phyloP scores from a whole-genome alignment of 257 asterid genomes.

The Forsythia suspensa region DNA sequence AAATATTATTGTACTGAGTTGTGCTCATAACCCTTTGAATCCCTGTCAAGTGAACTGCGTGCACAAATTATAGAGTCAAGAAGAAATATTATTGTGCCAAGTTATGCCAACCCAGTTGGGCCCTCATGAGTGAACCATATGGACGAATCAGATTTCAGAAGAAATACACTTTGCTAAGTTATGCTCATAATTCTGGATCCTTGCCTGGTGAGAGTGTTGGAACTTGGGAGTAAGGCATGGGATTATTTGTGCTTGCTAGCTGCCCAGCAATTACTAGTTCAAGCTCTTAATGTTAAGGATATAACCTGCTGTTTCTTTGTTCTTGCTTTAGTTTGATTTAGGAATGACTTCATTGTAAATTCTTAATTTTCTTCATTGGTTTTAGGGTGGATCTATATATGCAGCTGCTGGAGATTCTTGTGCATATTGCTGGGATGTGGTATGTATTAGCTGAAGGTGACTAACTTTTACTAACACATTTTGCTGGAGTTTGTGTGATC shows the following conservation, averaged over 20 bases:
- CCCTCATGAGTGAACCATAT: neutral
- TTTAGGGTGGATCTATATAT: constrained; percentile 78
- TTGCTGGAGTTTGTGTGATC: neutral
- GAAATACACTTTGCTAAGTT: neutral
- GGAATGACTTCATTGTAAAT: neutral
- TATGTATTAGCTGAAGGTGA: constrained; percentile 44
- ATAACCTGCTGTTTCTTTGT: neutral
- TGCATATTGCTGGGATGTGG: constrained; percentile 99
- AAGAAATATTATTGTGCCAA: neutral
- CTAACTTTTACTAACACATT: neutral
- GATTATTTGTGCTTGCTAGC: constrained; percentile 13
- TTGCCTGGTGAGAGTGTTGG: constrained; percentile 7
- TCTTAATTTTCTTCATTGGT: constrained; percentile 11
- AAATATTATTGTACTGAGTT: neutral
- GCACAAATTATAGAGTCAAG: neutral
- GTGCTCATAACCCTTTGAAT: neutral
- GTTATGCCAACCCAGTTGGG: neutral
- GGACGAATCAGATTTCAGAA: constrained; percentile 1
- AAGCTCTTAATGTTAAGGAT: constrained; percentile 9
- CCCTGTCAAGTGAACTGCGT: neutral
- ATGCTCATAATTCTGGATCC: constrained; percentile 5
- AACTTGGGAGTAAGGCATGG: neutral
- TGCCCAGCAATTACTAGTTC: neutral
- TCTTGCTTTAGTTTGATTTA: constrained; percentile 17
- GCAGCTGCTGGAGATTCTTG: constrained; percentile 93